Evolutionary conservation across 169 alveolate genomes (phyloP).

Genomic region (Cryptosporidium felis): DNA sequence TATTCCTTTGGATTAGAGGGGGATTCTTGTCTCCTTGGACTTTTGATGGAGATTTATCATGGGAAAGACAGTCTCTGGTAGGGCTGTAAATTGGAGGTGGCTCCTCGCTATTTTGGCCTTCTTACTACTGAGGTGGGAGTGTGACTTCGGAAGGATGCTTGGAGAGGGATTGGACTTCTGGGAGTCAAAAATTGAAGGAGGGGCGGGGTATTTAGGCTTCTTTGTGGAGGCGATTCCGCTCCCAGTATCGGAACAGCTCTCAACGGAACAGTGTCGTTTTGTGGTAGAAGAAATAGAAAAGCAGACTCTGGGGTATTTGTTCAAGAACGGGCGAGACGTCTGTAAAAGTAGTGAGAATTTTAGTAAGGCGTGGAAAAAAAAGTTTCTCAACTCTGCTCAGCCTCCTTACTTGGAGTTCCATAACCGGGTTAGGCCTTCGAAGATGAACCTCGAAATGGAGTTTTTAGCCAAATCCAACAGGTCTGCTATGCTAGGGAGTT

Average conservation of each 20-base stretch:
- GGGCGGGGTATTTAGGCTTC: not conserved
- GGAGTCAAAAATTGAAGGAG: too few relatives aligned
- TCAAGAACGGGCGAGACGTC: not conserved
- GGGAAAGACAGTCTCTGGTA: too few relatives aligned
- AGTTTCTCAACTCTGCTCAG: conserved; percentile 26
- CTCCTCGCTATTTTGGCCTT: too few relatives aligned
- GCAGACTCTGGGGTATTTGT: conserved; percentile 5
- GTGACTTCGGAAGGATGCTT: too few relatives aligned
- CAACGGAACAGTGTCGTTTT: conserved; percentile 18
- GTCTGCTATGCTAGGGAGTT: conserved; percentile 31
- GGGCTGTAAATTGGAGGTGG: too few relatives aligned
- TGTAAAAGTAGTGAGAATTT: not conserved
- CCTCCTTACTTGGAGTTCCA: conserved; percentile 55
- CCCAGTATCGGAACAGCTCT: not conserved
- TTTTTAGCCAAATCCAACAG: not conserved
- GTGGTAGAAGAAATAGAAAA: not conserved
- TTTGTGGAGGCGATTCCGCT: not conserved
- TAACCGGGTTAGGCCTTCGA: conserved; percentile 30
- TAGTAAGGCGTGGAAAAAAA: conserved; percentile 24
- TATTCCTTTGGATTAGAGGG: too few relatives aligned
- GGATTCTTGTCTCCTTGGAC: too few relatives aligned
- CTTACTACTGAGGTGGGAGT: too few relatives aligned
- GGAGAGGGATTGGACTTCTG: too few relatives aligned
- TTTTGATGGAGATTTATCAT: too few relatives aligned
- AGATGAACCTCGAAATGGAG: conserved; percentile 5